A percentile compares a stretch with the other conserved stretches of the same genome.
phyloP scores from a whole-genome alignment of 495 filamentous ascomycete genomes.

The Apiosordaria backusii region DNA sequence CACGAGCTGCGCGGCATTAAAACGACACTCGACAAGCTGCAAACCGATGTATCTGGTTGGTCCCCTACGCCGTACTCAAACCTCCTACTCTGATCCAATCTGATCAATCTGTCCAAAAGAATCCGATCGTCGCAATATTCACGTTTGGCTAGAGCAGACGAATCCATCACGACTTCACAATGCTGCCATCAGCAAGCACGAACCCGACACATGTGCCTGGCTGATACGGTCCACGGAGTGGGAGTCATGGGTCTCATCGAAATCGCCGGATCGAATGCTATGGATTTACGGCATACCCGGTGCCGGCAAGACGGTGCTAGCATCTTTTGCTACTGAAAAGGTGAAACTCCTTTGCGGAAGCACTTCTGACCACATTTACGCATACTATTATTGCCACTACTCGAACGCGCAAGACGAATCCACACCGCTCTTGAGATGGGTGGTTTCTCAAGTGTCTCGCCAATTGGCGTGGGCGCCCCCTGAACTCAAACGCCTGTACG shows the following conservation, averaged over 20 bases:
- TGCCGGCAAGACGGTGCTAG: constrained; percentile 41
- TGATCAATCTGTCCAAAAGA: neutral
- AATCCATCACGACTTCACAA: constrained; percentile 24
- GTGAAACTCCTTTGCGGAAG: constrained; percentile 12
- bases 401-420: constrained; percentile 34
- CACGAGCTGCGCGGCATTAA: neutral
- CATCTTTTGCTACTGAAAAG: constrained; percentile 32
- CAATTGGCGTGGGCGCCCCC: constrained; percentile 24
- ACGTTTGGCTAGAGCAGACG: constrained; percentile 9
- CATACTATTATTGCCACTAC: constrained; percentile 41
- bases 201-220: constrained; percentile 25
- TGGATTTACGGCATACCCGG: constrained; percentile 44
- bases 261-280: constrained; percentile 19
- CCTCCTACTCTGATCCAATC: neutral
- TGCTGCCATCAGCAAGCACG: constrained; percentile 17
- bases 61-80: neutral
- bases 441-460: constrained; percentile 31
- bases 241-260: constrained; percentile 19
- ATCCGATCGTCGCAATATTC: constrained; percentile 2
- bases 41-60: neutral
- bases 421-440: constrained; percentile 27
- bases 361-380: constrained; percentile 16
- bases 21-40: neutral
- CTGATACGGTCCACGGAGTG: constrained; percentile 22
- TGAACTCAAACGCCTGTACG: constrained; percentile 15